Base-by-base conservation (phyloP, 805 yeast genomes). In the Ogataea trehaloabstinens region DNA sequence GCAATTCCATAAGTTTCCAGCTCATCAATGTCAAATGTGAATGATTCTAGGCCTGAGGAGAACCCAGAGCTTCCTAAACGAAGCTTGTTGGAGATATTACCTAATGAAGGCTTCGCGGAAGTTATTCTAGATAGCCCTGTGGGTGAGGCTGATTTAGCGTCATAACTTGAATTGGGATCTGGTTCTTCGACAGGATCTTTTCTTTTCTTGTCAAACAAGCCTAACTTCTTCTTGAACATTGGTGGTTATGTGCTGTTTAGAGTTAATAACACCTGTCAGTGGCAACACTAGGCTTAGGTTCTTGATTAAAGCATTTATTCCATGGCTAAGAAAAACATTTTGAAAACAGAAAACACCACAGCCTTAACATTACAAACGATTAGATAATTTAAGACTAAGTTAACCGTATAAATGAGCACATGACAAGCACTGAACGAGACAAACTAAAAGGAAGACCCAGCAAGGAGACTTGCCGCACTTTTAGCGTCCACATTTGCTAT, bases 381-480 rank as follows among this genome's bases (percentile, higher is more conserved):
- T n/a, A n/a, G n/a, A n/a, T n/a, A n/a, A n/a, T n/a, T n/a, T n/a
- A n/a, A n/a, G n/a, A n/a, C n/a, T n/a, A n/a, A n/a, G n/a, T n/a
- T n/a, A n/a, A n/a, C n/a, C n/a, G n/a, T n/a, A n/a, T n/a, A n/a
- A n/a, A n/a, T n/a, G n/a, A n/a, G n/a, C n/a, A n/a, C n/a, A n/a
- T n/a, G n/a, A n/a, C n/a, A n/a, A n/a, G n/a, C n/a, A n/a, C n/a
- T n/a, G n/a, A n/a, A n/a, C n/a, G n/a, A n/a, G n/a, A n/a, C n/a
- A n/a, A n/a, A n/a, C 39, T 59, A 80, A 51, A 85, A 85, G 4
- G 86, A 78, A 2, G 91, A 79, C 4, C 80, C 80, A 1, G 96
- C 95, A 19, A 90, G 68, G 28, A 91, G 52, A 24, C 78, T 69
- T 0, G 96, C 97, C 1, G 96, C 98, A 52, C 80, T 81, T 44